Percentiles rank a stretch among this genome's conserved stretches.
Conservation (phyloP, 129 eudicot genomes). For the Erigeron canadensis region DNA sequence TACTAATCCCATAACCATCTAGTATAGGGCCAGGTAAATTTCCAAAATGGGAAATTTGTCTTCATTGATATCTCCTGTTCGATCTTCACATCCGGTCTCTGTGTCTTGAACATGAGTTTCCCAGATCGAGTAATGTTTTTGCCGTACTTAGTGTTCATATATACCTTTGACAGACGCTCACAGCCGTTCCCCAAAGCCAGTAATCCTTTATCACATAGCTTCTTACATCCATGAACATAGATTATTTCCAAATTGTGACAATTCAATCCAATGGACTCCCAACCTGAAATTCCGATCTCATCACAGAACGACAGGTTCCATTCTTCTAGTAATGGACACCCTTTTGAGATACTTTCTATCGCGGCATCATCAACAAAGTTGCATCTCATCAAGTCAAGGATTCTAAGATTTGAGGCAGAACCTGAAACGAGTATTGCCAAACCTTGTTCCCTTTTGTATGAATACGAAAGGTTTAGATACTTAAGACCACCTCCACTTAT, state of each 20-base stretch:
- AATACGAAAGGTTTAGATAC: slow-evolving; percentile 44
- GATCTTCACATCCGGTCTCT: too few species aligned
- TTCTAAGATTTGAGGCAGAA: slow-evolving; percentile 35
- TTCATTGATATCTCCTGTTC: too few species aligned
- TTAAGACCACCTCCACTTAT: slow-evolving; percentile 63
- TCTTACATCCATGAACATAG: slow-evolving; percentile 58
- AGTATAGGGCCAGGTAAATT: too few species aligned
- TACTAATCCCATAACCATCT: too few species aligned
- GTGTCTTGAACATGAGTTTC: too few species aligned
- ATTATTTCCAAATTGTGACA: slow-evolving; percentile 52
- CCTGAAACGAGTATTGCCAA: slow-evolving; percentile 39
- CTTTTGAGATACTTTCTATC: slow-evolving; percentile 41
- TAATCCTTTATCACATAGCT: slow-evolving; percentile 49
- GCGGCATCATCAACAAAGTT: slow-evolving; percentile 39
- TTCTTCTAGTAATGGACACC: slow-evolving; percentile 56
- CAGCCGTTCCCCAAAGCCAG: slow-evolving; percentile 58
- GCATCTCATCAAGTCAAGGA: slow-evolving; percentile 43
- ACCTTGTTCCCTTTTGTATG: slow-evolving; percentile 30
- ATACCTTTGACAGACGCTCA: slow-evolving; percentile 35
- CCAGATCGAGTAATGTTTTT: too few species aligned
- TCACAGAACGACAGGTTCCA: slow-evolving; percentile 66
- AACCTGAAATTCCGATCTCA: slow-evolving; percentile 41
- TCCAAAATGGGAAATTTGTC: too few species aligned
- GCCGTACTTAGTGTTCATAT: slow-evolving; percentile 24
- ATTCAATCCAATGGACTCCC: slow-evolving; percentile 51